Base-by-base conservation (phyloP, 2,329 filamentous ascomycete species). In the Colletotrichum sp. region DNA sequence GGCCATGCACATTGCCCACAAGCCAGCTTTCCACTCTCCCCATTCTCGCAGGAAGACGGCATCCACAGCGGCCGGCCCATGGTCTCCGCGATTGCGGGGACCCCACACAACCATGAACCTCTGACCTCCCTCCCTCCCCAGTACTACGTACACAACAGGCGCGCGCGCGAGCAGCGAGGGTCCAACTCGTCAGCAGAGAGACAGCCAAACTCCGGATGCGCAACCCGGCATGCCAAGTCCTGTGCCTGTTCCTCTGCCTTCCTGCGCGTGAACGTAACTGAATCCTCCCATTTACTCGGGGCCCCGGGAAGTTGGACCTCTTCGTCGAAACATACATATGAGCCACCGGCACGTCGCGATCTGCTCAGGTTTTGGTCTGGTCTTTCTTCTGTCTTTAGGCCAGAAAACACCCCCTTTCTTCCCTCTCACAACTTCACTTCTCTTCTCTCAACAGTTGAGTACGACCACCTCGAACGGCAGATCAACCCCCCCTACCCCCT, bases 31-130 rank as follows among this genome's bases (percentile, higher is more conserved):
- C 43, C 43, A 52, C 43, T 58, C 55, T 28, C 55, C 24, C 58
- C 58, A 21, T 61, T 30, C 18, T 34, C 24, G 28, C n/a, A 56
- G 38, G 18, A 48, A n/a, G 21, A 26, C 24, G 24, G 38, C 8
- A 36, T 63, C 38, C 24, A 69, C 71, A 69, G 71, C 64, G 64
- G 71, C 30, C n/a, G 64, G 48, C 48, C 64, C 64, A 58, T 67
- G 63, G 63, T 56, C 70, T 73, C 71, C 71, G 71, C 71, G 71
- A 69, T 69, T 69, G 64, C 65, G 71, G 71, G 71, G 71, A 69
- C 71, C 71, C 71, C 71, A 43, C 71, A 67, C 63, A 16, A 24
- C 28, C 63, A 26, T 21, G 64, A 67, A 67, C 48, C 36, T 38
- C 24, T 34, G 21, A n/a, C 16, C 43, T 52, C n/a, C 10, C 43